Conservation (phyloP, 1,284 basidiomycete genomes). For the Ganoderma sinense region DNA sequence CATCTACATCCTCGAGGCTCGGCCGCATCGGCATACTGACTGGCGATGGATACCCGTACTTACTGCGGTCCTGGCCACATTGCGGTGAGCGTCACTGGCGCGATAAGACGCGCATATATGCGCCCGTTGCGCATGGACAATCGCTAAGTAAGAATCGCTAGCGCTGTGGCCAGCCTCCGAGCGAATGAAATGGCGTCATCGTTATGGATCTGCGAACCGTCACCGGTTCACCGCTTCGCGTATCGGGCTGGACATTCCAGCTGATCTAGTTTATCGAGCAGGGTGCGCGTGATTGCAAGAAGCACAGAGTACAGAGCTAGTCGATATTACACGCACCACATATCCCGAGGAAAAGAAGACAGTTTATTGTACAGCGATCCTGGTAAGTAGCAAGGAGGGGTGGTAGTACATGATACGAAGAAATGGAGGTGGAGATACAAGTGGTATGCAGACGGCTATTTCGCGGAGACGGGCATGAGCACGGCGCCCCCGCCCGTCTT, state of each 20-base stretch:
- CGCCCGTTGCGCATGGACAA: too few species aligned
- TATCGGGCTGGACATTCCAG: neutral
- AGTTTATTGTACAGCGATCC: neutral
- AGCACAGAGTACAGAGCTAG: neutral
- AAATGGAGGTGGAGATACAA: neutral
- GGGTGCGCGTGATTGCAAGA: neutral
- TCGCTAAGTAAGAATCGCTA: too few species aligned
- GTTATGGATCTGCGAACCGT: neutral
- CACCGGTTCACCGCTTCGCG: neutral
- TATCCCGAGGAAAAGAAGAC: neutral
- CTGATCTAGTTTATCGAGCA: too few species aligned
- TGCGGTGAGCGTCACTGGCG: neutral
- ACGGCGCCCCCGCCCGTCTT: neutral
- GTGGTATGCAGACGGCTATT: neutral
- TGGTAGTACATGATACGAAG: neutral
- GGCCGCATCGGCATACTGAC: neutral
- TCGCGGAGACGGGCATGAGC: neutral
- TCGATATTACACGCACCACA: neutral
- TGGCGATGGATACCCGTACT: neutral
- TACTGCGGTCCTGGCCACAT: neutral
- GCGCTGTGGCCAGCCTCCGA: neutral
- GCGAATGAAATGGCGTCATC: neutral
- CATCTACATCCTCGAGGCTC: neutral
- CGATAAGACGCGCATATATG: neutral
- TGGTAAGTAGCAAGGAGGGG: neutral